Conservation (phyloP, 768 basidiomycete genomes). For the Pseudohyphozyma bogoriensis region DNA sequence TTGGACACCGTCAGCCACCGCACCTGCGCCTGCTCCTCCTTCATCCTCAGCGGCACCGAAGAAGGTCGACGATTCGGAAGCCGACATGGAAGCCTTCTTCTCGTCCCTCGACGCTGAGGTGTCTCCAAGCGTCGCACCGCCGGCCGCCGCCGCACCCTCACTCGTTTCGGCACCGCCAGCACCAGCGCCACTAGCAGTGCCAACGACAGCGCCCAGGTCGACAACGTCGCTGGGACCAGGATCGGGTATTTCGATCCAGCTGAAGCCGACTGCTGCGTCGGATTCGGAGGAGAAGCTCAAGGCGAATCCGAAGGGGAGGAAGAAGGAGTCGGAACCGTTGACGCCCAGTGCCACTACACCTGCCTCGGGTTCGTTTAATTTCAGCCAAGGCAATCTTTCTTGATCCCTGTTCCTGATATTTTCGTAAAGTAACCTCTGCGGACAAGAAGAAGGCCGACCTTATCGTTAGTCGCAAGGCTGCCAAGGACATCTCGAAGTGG, state of each 20-base stretch:
- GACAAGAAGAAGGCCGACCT: slow-evolving; percentile 18
- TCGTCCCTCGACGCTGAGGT: slow-evolving; percentile 17
- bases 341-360: neutral
- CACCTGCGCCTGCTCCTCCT: neutral
- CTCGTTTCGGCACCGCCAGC: no score
- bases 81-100: slow-evolving; percentile 26
- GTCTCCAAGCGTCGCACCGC: neutral
- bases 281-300: slow-evolving; percentile 1
- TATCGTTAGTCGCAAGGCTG: slow-evolving; percentile 49
- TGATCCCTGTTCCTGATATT: no score
- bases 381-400: no score
- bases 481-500: slow-evolving; percentile 90
- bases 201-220: no score
- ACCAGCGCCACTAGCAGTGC: no score
- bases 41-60: neutral
- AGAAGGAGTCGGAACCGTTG: neutral
- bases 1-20: slow-evolving; percentile 35
- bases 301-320: neutral
- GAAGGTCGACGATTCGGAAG: slow-evolving; percentile 13
- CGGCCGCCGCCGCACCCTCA: no score
- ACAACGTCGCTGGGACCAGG: neutral
- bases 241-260: neutral
- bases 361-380: neutral
- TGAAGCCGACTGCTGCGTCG: neutral
- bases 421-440: no score